Evolutionary conservation across 257 asterid species (phyloP), one percentile per base, ranked within the genome.

Genomic region (Solanum chaucha): DNA sequence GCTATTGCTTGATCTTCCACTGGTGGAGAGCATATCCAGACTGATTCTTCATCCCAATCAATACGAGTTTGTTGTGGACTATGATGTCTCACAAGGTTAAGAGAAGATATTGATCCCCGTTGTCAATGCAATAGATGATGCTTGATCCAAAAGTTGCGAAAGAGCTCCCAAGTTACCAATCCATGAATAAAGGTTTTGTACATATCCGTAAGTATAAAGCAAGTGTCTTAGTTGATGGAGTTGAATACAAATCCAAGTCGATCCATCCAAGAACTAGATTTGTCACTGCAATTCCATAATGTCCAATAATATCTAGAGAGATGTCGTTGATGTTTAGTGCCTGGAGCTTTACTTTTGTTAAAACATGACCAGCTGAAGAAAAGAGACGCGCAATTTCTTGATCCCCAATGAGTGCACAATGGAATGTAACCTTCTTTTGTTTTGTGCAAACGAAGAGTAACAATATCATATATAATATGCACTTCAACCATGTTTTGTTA

Each of bases 271-370:
- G 14, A 44, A 0, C 51, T 44, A 44, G 0, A 44, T 44, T 44
- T 44, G 5, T 44, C 51, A 44, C 51, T 51, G 61, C 9, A 51
- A 15, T 51, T 51, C 61, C 61, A 51, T 51, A 51, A 17, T 15
- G 61, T 51, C 3, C 0, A 51, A 51, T 17, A 15, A 51, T 51
- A 51, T 15, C 61, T 51, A 51, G 22, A 24, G 71, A 24, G 1
- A 90, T 90, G 46, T 97, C 99, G 74, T 89, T 92, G 46, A 97
- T 90, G 87, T 86, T 88, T 86, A 97, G 92, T 9, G 90, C 86
- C 90, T 95, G 94, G 67, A 97, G 90, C 82, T 88, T 94, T 26
- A 90, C 98, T 81, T 93, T 95, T 11, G 93, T 87, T 83, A 97
- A 72, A 61, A 87, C 81, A 70, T 89, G 91, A 51, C 98, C 96